These are phyloP conservation scores for Beauveria sp. DNA, from an alignment of 2,329 filamentous ascomycete species.

Conservation along the genomic window DNA sequence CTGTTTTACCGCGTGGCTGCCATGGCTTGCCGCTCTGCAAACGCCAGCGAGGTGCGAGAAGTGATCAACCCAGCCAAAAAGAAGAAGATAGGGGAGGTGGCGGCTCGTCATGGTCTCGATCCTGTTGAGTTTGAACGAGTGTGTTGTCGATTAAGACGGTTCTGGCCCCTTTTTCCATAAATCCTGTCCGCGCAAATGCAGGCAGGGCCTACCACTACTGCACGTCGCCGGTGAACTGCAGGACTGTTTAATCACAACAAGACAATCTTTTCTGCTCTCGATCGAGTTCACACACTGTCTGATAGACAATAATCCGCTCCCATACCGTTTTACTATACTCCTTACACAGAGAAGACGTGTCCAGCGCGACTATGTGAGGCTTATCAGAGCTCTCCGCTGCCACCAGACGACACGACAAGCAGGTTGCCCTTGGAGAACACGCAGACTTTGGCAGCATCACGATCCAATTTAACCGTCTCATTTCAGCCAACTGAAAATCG, in stretches of 20 bases:
- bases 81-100: slow-evolving; percentile 27
- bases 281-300: not conserved
- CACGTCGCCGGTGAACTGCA: not conserved
- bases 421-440: too few relatives aligned
- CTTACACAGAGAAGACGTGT: not conserved
- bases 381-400: not conserved
- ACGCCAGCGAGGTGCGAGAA: slow-evolving; percentile 26
- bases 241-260: too few relatives aligned
- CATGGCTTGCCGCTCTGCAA: slow-evolving; percentile 20
- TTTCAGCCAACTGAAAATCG: too few relatives aligned
- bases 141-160: slow-evolving; percentile 19
- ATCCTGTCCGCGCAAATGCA: not conserved
- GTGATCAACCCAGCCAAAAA: slow-evolving; percentile 37
- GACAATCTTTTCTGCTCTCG: not conserved
- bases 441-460: too few relatives aligned
- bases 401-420: too few relatives aligned
- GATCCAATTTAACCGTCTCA: too few relatives aligned
- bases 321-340: not conserved
- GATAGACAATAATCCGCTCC: not conserved
- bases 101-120: slow-evolving; percentile 30
- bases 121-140: slow-evolving; percentile 22
- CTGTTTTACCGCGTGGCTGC: slow-evolving; percentile 31
- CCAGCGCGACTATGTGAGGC: slow-evolving; percentile 1
- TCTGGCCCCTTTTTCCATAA: slow-evolving; percentile 28
- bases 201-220: not conserved